Base-by-base conservation (phyloP, 441 rosid genomes). In the Jatropha multifida region DNA sequence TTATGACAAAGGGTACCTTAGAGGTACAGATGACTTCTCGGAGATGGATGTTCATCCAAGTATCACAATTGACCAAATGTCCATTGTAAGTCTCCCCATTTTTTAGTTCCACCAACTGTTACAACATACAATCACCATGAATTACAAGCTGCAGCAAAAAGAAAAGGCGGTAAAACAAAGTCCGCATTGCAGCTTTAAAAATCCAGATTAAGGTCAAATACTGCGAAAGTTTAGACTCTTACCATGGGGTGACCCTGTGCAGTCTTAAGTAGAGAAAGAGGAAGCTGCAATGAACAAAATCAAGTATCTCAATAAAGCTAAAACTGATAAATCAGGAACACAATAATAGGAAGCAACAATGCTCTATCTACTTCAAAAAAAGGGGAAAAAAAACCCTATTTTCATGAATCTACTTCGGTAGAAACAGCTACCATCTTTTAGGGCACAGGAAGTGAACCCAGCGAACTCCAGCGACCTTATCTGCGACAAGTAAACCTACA, bases 201-300 rank as follows among this genome's bases (percentile, higher is more conserved):
- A 51, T 61, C 64, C 11, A 64, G 4, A 13, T 23, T 42, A 69
- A 61, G n/a, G 26, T 56, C 37, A 51, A 63, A 67, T 49, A 12
- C 11, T 26, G n/a, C 12, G 40, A 38, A 60, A 69, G 37, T 40
- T 41, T 2, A 49, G 44, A 58, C 3, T 15, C 84, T 76, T 80
- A 96, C 99, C 98, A 96, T 93, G 20, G 97, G 99, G 78, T 96
- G 97, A 74, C 98, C 99, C 81, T 93, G 98, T 38, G 99, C 97
- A 38, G 98, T 92, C 87, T 93, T 93, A 44, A 93, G 96, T 26
- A 96, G 78, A 32, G 97, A 96, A 71, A 93, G 97, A 73, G 99
- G 99, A 85, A 96, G 97, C 98, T 96, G 87, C 72, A 79, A 79
- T 37, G 13, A 69, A 67, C n/a, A 55, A 46, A 49, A 52, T 46